Percentiles rank a stretch among this genome's conserved stretches.
These are phyloP conservation scores for Ustilago tritici DNA, from an alignment of 1,284 basidiomycete species.

Conservation along the genomic window DNA sequence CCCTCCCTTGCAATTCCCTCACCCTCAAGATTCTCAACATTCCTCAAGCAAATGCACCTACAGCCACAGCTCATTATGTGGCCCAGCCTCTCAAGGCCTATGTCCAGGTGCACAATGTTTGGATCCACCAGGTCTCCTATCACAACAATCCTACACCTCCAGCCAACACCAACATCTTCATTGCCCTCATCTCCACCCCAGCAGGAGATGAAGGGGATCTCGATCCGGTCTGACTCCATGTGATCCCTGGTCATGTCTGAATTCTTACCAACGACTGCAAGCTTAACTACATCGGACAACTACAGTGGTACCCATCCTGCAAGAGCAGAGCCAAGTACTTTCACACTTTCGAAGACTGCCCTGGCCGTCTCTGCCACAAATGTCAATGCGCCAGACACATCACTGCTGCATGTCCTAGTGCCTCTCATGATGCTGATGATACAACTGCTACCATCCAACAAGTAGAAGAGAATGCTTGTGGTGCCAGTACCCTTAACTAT, in stretches of 20 bases:
- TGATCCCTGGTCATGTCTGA: conserved; percentile 3
- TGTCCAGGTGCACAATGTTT: no score
- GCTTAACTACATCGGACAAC: not conserved
- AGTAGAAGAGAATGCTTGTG: not conserved
- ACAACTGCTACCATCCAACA: not conserved
- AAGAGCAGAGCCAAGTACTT: not conserved
- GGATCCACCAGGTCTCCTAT: no score
- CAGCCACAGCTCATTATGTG: no score
- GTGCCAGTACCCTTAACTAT: not conserved
- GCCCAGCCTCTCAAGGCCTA: no score
- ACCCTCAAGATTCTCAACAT: no score
- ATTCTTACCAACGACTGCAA: not conserved
- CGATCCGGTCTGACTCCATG: not conserved
- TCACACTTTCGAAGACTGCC: not conserved
- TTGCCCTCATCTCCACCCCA: no score
- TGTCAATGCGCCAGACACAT: not conserved
- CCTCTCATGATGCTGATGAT: not conserved
- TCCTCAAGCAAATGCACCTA: no score
- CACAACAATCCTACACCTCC: no score
- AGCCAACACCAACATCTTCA: no score
- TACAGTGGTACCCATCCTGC: not conserved
- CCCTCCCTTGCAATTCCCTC: not conserved
- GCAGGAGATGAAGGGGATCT: no score
- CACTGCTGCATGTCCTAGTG: not conserved
- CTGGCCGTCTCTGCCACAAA: not conserved